Evolutionary conservation across 768 basidiomycete species (phyloP).

Genomic region (Xerocomellus chrysenteron): DNA sequence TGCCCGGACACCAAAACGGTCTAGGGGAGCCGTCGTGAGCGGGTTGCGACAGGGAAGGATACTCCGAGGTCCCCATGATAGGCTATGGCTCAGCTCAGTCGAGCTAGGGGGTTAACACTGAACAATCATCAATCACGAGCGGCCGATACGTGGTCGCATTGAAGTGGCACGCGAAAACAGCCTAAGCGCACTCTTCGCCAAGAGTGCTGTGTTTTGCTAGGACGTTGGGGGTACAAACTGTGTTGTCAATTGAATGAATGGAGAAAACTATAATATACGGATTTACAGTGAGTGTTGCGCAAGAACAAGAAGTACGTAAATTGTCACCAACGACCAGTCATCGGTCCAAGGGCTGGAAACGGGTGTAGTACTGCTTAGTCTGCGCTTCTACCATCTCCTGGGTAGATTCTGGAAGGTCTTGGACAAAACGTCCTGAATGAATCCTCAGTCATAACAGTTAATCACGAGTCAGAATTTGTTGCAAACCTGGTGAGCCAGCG

Average conservation of each 20-base stretch:
- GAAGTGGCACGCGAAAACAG: neutral
- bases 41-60: neutral
- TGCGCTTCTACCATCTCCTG: slow-evolving; percentile 87
- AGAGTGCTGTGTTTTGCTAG: neutral
- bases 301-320: neutral
- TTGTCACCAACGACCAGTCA: slow-evolving; percentile 8
- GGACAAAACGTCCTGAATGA: slow-evolving; percentile 66
- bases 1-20: neutral
- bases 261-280: slow-evolving; percentile 3
- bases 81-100: neutral
- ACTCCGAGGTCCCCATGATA: neutral
- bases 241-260: neutral
- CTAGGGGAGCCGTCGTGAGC: neutral
- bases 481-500: slow-evolving; percentile 83
- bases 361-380: slow-evolving; percentile 82
- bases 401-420: slow-evolving; percentile 89
- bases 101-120: neutral
- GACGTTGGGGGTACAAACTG: neutral
- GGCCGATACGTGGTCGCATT: neutral
- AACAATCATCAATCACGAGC: neutral
- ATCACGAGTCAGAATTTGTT: neutral
- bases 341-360: slow-evolving; percentile 67
- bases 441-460: slow-evolving; percentile 1
- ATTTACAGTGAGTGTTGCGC: neutral
- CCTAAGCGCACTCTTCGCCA: neutral